phyloP scores from a whole-genome alignment of 2,329 filamentous ascomycete species.

The Metarhizium sp. region DNA sequence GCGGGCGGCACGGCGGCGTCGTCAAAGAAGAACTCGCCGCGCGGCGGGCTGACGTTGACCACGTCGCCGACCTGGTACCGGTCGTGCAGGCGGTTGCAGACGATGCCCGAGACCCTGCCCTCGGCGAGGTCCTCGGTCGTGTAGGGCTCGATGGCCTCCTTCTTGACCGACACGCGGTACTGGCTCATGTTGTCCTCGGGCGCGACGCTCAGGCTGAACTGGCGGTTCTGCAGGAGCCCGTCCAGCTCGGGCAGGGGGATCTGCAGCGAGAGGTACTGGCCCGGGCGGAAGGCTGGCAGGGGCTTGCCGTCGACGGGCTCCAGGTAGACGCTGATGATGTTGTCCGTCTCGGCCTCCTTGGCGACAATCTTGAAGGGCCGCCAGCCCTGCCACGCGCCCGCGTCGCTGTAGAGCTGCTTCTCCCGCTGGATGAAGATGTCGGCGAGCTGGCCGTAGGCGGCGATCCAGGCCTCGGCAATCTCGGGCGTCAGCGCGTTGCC shows the following conservation, averaged over 20 bases:
- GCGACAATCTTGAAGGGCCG: constrained; percentile 44
- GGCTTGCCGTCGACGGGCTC: constrained; percentile 44
- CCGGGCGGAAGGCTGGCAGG: constrained; percentile 55
- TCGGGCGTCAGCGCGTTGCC: constrained; percentile 57
- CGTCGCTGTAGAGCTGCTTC: constrained; percentile 46
- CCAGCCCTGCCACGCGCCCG: constrained; percentile 36
- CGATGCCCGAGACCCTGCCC: constrained; percentile 31
- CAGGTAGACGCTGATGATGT: constrained; percentile 62
- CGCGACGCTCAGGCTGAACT: constrained; percentile 64
- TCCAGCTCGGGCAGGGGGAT: constrained; percentile 48
- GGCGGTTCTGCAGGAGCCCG: constrained; percentile 58
- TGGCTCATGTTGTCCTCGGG: constrained; percentile 38
- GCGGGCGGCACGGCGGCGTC: constrained; percentile 28
- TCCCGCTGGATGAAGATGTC: constrained; percentile 61
- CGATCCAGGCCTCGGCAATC: constrained; percentile 60
- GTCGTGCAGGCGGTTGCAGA: constrained; percentile 44
- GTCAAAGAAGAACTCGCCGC: constrained; percentile 55
- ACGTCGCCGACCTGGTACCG: constrained; percentile 39
- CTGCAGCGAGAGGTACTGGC: constrained; percentile 64
- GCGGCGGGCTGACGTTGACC: constrained; percentile 45
- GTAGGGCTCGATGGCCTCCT: constrained; percentile 27
- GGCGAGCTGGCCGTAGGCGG: constrained; percentile 63
- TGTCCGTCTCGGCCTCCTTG: constrained; percentile 51
- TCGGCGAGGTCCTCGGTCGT: constrained; percentile 21
- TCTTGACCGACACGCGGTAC: constrained; percentile 71